Evolutionary conservation across 1,284 basidiomycete species (phyloP).

Genomic region (Cutaneotrichosporon mucoides): DNA sequence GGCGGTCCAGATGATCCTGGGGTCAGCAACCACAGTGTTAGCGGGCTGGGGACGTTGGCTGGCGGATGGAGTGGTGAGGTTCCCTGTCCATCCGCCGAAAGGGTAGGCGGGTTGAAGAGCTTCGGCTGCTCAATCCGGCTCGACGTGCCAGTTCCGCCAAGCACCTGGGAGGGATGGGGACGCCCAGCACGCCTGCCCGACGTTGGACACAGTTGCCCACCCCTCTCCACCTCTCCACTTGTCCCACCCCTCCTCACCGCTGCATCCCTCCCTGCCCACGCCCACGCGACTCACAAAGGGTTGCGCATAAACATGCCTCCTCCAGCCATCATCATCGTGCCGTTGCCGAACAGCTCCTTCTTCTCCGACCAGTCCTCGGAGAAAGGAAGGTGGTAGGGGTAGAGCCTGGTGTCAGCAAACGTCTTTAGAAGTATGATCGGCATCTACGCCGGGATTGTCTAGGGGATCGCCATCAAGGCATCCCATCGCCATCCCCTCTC

Average conservation of each 20-base stretch:
- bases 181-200: too few relatives aligned
- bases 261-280: not conserved
- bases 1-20: conserved; percentile 41
- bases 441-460: too few relatives aligned
- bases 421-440: not conserved
- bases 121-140: too few relatives aligned
- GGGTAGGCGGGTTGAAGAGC: too few relatives aligned
- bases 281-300: conserved; percentile 34
- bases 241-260: not conserved
- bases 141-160: too few relatives aligned
- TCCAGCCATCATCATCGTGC: conserved; percentile 42
- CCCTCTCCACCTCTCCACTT: not conserved
- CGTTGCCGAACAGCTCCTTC: conserved; percentile 35
- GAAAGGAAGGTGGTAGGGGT: conserved; percentile 40
- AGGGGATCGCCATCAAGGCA: not conserved
- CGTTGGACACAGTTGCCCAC: too few relatives aligned
- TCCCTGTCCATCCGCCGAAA: too few relatives aligned
- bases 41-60: too few relatives aligned
- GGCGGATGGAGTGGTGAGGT: too few relatives aligned
- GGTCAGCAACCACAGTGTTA: too few relatives aligned
- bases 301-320: conserved; percentile 48
- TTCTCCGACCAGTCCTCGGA: conserved; percentile 40
- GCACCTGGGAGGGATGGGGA: too few relatives aligned
- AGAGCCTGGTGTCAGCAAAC: conserved; percentile 26
- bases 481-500: too few relatives aligned